phyloP scores from a whole-genome alignment of 2,329 filamentous ascomycete species.

The Penicillium sp. region DNA sequence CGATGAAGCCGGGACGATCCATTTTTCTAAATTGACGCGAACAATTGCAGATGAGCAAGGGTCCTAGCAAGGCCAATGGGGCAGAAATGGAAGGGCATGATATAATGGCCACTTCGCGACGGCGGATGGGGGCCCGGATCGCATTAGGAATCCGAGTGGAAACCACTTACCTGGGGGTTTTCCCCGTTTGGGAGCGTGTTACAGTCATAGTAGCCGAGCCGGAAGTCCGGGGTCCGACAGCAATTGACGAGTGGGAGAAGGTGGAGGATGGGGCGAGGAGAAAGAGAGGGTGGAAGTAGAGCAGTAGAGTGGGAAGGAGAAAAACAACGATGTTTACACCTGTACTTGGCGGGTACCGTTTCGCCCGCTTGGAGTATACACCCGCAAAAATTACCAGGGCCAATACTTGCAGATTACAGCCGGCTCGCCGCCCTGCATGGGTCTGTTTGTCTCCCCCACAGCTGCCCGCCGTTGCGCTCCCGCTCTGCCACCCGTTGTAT shows the following conservation, averaged over 20 bases:
- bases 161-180: conserved; percentile 50
- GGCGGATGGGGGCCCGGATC: conserved; percentile 13
- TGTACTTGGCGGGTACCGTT: conserved; percentile 11
- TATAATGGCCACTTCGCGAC: conserved; percentile 14
- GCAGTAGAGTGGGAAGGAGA: conserved; percentile 5
- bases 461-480: too few relatives aligned
- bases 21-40: conserved; percentile 46
- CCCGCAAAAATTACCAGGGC: conserved; percentile 10
- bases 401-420: conserved; percentile 14
- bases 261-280: conserved; percentile 1
- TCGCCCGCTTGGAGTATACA: conserved; percentile 4
- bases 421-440: conserved; percentile 13
- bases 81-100: conserved; percentile 7
- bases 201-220: conserved; percentile 41
- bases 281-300: conserved; percentile 1
- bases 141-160: conserved; percentile 14
- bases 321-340: conserved; percentile 22
- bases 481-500: too few relatives aligned
- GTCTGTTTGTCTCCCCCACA: conserved; percentile 12
- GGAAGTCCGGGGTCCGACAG: conserved; percentile 18
- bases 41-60: conserved; percentile 9
- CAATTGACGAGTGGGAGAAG: conserved; percentile 7
- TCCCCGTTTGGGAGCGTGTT: conserved; percentile 53
- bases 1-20: conserved; percentile 51
- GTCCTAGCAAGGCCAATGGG: background rate